Evolutionary conservation across 495 filamentous ascomycete species (phyloP).

Genomic region (Hyaloscypha bicolor): DNA sequence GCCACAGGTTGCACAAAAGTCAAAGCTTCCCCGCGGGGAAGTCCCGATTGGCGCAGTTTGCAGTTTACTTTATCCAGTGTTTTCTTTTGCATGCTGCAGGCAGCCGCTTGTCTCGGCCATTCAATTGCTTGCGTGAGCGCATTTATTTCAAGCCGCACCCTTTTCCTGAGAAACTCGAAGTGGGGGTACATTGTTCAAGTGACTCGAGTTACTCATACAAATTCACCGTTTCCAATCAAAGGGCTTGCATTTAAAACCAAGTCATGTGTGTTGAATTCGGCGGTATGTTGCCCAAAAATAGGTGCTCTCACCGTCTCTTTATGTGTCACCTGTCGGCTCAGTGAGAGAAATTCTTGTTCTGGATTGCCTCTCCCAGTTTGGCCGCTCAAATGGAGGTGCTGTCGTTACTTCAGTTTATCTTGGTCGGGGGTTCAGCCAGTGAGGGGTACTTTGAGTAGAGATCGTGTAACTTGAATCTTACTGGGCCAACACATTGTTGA

Average conservation of each 20-base stretch:
- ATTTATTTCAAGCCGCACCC: not conserved
- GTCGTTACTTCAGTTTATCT: not conserved
- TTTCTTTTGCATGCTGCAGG: not conserved
- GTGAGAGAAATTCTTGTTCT: not conserved
- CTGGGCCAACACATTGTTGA: not conserved
- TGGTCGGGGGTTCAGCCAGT: no score
- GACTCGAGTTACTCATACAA: not conserved
- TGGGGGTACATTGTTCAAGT: not conserved
- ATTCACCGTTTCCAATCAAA: not conserved
- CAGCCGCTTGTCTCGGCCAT: constrained; percentile 1
- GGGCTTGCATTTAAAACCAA: not conserved
- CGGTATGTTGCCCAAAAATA: not conserved
- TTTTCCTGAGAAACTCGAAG: not conserved
- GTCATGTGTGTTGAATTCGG: not conserved
- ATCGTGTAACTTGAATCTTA: not conserved
- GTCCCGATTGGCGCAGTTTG: not conserved
- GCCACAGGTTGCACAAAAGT: not conserved
- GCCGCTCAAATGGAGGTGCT: not conserved
- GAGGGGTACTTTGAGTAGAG: no score
- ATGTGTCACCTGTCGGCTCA: not conserved
- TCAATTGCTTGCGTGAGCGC: not conserved
- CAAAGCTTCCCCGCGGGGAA: not conserved
- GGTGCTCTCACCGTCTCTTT: not conserved
- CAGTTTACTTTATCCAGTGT: not conserved
- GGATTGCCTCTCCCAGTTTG: not conserved